Percentiles rank a stretch among this genome's conserved stretches.
phyloP scores from a whole-genome alignment of 179 eudicot species.

The Sideroxylon spinosum region DNA sequence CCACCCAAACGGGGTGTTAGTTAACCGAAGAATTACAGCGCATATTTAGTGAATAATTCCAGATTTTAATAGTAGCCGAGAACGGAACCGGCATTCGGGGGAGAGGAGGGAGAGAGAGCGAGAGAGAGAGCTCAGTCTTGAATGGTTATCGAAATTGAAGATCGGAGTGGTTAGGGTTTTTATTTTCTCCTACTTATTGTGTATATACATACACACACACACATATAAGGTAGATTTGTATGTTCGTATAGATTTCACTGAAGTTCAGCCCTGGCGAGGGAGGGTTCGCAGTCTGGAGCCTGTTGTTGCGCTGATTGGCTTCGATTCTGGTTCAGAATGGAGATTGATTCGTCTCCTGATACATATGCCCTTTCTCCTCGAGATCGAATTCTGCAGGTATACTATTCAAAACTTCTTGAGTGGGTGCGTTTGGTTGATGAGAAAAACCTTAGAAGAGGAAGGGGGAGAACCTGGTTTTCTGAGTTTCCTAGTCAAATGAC shows the following conservation, averaged over 20 bases:
- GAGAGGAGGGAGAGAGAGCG: too few species aligned
- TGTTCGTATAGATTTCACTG: neutral
- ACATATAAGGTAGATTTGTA: neutral
- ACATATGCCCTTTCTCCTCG: conserved; percentile 20
- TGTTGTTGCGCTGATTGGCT: conserved; percentile 37
- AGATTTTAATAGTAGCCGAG: too few species aligned
- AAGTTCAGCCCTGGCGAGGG: conserved; percentile 38
- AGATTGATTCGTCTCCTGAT: conserved; percentile 37
- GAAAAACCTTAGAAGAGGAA: neutral
- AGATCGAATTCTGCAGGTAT: conserved; percentile 39
- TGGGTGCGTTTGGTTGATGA: neutral
- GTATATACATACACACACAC: too few species aligned
- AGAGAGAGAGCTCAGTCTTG: too few species aligned
- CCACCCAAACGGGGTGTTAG: too few species aligned
- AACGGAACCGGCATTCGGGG: too few species aligned
- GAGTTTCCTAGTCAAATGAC: neutral
- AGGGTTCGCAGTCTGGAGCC: conserved; percentile 10
- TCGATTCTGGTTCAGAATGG: conserved; percentile 32
- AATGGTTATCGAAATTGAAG: too few species aligned
- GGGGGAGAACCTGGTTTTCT: too few species aligned
- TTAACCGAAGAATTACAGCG: too few species aligned
- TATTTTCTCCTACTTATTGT: too few species aligned
- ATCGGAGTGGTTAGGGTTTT: too few species aligned
- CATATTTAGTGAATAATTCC: too few species aligned
- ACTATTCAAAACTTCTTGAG: neutral